Evolutionary conservation across 805 yeast genomes (phyloP), one percentile per base, ranked within the genome.

Genomic region (Candida nonsorbophila): DNA sequence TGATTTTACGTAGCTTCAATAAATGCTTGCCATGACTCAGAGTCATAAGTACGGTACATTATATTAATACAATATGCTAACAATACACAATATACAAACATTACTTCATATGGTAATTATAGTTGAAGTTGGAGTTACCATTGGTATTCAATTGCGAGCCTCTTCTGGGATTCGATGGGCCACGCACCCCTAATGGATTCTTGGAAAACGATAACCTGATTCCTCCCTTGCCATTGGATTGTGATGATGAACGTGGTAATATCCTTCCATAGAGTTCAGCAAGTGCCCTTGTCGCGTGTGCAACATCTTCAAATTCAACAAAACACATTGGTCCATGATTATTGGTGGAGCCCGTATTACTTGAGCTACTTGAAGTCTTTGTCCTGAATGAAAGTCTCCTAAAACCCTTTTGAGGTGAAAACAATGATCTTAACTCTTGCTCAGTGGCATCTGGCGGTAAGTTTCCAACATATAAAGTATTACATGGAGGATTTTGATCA

Each of bases 401-500:
- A 65, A 92, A 92, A 2, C 98, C 98, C 36, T 80, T 77, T 49
- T 90, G 95, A 6, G 84, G 81, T 21, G 92, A 73, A 53, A 92
- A 92, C 40, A 92, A 61, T 22, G 84, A 79, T 43, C 95, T 76
- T 39, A 92, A 72, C 55, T 92, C 98, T 33, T 81, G 82, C 52
- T 92, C 98, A 3, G 94, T 81, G 2, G 97, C 94, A 63, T 92
- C 96, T 11, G 95, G 95, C 3, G 98, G 97, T 47, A 92, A 69
- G 54, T 92, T 92, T 12, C 98, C 98, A 27, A 92, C 98, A 48
- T 92, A 92, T 33, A 92, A 65, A 0, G 98, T 92, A 55, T 92
- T 92, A 62, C 98, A 92, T 6, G 98, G 98, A 3, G 98, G 97
- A 51, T 92, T 92, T 59, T 92, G 98, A 57, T 92, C 98, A 2